A percentile compares a stretch with the other conserved stretches of the same genome.
These are phyloP conservation scores for Phytopythium aichiense DNA, from an alignment of 352 stramenopile genomes.

Conservation along the genomic window DNA sequence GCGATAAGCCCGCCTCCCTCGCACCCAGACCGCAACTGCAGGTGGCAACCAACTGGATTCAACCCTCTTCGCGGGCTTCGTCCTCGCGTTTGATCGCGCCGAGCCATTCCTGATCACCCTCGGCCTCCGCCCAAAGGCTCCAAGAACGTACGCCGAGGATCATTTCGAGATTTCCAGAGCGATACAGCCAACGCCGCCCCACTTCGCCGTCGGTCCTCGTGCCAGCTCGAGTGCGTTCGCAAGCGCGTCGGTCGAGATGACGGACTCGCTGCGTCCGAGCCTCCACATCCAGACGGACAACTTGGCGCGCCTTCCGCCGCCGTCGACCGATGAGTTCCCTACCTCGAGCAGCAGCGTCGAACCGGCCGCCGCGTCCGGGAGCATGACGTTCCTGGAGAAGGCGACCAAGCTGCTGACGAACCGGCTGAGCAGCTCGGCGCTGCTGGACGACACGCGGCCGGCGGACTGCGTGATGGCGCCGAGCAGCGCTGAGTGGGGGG, in stretches of 20 bases:
- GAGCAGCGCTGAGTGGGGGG: constrained; percentile 41
- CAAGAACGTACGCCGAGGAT: background rate
- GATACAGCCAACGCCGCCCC: background rate
- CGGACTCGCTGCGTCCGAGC: constrained; percentile 42
- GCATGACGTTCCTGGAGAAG: constrained; percentile 41
- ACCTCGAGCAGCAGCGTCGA: constrained; percentile 14
- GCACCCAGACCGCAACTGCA: background rate
- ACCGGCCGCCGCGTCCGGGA: constrained; percentile 7
- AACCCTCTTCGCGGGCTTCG: background rate
- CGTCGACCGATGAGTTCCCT: constrained; percentile 14
- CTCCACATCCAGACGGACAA: constrained; percentile 60
- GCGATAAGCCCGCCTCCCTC: background rate
- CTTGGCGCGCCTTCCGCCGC: constrained; percentile 5
- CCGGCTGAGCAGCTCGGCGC: constrained; percentile 12
- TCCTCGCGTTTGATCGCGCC: background rate
- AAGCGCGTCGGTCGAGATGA: constrained; percentile 22
- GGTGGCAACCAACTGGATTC: background rate
- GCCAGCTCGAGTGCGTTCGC: background rate
- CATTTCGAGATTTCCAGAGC: constrained; percentile 2
- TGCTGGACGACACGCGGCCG: constrained; percentile 9
- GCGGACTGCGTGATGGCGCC: constrained; percentile 20
- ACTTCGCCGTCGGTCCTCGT: background rate
- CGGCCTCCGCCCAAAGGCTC: background rate
- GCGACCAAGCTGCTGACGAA: constrained; percentile 58
- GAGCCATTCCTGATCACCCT: background rate